These are phyloP conservation scores for Herpetomonas tarakana DNA, from an alignment of 208 protist species.

Conservation along the genomic window DNA sequence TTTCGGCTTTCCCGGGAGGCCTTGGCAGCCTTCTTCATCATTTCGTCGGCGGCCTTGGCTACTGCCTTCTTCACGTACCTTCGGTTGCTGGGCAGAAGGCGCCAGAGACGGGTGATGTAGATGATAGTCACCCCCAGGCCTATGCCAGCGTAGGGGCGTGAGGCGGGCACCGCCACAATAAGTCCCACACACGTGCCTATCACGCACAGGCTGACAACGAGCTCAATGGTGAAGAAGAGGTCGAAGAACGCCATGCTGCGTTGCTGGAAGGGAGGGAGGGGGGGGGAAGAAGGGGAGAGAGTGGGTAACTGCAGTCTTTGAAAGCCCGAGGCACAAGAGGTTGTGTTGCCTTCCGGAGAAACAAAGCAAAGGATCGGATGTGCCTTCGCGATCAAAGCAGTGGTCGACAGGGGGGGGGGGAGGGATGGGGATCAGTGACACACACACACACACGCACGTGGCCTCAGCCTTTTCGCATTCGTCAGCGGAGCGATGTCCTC, in stretches of 20 bases:
- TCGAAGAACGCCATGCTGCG: slow-evolving; percentile 1
- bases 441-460: too few species aligned
- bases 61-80: not conserved
- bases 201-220: slow-evolving; percentile 1
- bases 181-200: slow-evolving; percentile 14
- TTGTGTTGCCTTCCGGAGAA: too few species aligned
- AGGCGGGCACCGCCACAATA: slow-evolving; percentile 10
- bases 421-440: too few species aligned
- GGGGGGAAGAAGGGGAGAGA: too few species aligned
- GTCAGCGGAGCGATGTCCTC: too few species aligned
- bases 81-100: slow-evolving; percentile 31
- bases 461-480: too few species aligned
- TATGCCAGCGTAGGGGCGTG: slow-evolving; percentile 32
- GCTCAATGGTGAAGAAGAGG: not conserved
- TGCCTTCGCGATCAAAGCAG: too few species aligned
- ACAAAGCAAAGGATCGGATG: too few species aligned
- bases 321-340: too few species aligned
- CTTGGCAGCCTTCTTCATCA: slow-evolving; percentile 2
- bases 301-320: too few species aligned
- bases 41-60: not conserved
- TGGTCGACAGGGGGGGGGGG: too few species aligned
- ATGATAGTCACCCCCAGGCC: slow-evolving; percentile 21
- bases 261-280: too few species aligned
- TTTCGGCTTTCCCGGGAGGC: not conserved
- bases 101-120: slow-evolving; percentile 35